Base-by-base conservation (phyloP, 768 basidiomycete genomes). In the Dendrothele bispora region DNA sequence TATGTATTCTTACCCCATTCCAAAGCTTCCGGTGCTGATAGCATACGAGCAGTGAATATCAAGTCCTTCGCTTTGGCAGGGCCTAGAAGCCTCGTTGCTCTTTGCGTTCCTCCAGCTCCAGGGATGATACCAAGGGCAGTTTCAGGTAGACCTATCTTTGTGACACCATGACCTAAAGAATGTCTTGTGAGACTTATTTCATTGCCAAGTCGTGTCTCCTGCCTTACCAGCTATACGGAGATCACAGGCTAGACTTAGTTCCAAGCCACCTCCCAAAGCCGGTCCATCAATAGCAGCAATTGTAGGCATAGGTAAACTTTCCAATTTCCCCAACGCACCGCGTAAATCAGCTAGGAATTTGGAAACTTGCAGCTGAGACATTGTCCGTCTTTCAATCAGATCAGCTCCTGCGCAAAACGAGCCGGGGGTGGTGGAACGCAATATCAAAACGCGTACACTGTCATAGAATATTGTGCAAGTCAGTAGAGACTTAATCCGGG, bases 351-450 rank as follows among this genome's bases (percentile, higher is more conserved):
- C 67, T 38, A 97, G 84, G 68, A 95, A 97, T 57, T 75, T 80
- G 58, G 79, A 69, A 29, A 95, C 86, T 56, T 93, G 84, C 3
- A 67, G 43, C 53, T 80, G 77, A 10, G 83, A 71, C 94, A 98
- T 97, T 2, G 78, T 78, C n/a, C 83, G 81, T 45, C 94, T 75
- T 61, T 98, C 94, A 41, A 73, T 73, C 38, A 97, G 80, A 64
- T 98, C 94, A 7, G 94, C 94, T 10, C 94, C 94, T 14, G 94
- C 85, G 61, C 94, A 98, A 68, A 97, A 98, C 3, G 88, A 75
- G 20, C 83, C 84, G n/a, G 74, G 55, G 1, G 83, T 78, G 1
- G 88, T 79, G 6, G 94, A 94, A 44, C 85, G 80, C n/a, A 98
- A 63, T 46, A 98, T 83, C 50, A 98, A 77, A 0, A 87, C 82